These are phyloP conservation scores for Corylus heterophylla DNA, from an alignment of 306 rosid species.

Conservation along the genomic window DNA sequence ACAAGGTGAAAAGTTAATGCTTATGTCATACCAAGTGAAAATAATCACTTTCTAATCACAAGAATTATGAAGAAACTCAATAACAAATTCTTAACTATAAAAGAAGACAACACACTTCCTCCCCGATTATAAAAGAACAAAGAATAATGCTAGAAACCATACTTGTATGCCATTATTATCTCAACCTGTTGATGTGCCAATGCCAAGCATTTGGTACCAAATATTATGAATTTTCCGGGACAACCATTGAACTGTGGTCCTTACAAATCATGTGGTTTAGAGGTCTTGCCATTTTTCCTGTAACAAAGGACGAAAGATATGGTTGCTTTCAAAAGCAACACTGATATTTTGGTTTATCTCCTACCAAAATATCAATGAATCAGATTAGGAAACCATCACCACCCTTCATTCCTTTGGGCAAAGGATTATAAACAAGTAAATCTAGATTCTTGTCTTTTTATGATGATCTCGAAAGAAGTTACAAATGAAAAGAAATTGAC, in stretches of 20 bases:
- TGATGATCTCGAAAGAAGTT: not conserved
- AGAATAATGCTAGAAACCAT: too few species aligned
- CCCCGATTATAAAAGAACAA: too few species aligned
- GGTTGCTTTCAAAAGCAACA: conserved; percentile 25
- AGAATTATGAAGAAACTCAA: too few species aligned
- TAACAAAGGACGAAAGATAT: not conserved
- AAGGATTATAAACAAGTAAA: not conserved
- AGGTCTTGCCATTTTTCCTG: not conserved
- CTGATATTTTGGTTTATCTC: conserved; percentile 33
- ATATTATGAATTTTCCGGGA: not conserved
- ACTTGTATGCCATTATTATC: too few species aligned
- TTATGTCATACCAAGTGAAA: too few species aligned
- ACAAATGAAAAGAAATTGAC: not conserved
- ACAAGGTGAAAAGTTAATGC: too few species aligned
- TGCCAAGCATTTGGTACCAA: not conserved
- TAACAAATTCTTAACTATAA: too few species aligned
- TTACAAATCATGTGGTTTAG: not conserved
- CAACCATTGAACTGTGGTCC: conserved; percentile 33
- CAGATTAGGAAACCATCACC: conserved; percentile 12
- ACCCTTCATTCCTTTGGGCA: not conserved
- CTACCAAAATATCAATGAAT: conserved; percentile 24
- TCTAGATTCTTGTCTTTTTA: not conserved
- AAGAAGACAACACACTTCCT: too few species aligned
- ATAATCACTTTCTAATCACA: too few species aligned
- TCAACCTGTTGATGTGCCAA: too few species aligned